These are phyloP conservation scores for Stylonectria norvegica DNA, from an alignment of 2,329 filamentous ascomycete genomes.

Conservation along the genomic window DNA sequence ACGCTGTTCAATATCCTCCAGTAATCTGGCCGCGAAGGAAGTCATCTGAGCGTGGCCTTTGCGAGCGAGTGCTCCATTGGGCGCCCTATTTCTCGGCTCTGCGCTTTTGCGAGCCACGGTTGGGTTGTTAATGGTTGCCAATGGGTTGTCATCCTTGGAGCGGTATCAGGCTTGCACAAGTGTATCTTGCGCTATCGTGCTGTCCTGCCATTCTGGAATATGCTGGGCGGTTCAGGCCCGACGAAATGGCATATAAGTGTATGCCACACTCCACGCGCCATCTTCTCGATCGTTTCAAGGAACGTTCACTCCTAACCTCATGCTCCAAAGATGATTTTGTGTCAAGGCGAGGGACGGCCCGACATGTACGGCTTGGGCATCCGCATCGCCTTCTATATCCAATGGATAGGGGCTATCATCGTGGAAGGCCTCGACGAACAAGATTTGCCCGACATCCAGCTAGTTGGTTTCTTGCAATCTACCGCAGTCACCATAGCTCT, in stretches of 20 bases:
- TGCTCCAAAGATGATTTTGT: constrained; percentile 12
- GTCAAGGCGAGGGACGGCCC: constrained; percentile 25
- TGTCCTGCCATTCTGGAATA: too few relatives aligned
- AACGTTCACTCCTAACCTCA: not conserved
- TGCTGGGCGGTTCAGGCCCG: too few relatives aligned
- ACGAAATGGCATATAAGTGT: constrained; percentile 20
- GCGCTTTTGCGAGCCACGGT: constrained; percentile 5
- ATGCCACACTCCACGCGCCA: constrained; percentile 3
- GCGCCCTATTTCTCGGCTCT: not conserved
- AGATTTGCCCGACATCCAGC: constrained; percentile 28
- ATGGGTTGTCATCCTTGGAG: too few relatives aligned
- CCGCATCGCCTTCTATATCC: constrained; percentile 33
- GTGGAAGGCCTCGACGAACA: constrained; percentile 30
- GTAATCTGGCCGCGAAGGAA: constrained; percentile 7
- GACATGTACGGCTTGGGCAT: constrained; percentile 36
- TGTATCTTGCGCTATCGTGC: too few relatives aligned
- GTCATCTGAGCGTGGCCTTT: not conserved
- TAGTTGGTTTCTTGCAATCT: constrained; percentile 33
- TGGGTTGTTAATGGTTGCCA: constrained; percentile 10
- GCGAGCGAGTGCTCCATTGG: constrained; percentile 8
- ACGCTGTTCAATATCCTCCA: too few relatives aligned
- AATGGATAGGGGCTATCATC: constrained; percentile 35
- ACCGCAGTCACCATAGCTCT: constrained; percentile 27
- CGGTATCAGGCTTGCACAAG: too few relatives aligned
- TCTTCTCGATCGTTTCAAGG: not conserved